Base-by-base conservation (phyloP, 352 stramenopile genomes). In the Globisporangium apiculatum region DNA sequence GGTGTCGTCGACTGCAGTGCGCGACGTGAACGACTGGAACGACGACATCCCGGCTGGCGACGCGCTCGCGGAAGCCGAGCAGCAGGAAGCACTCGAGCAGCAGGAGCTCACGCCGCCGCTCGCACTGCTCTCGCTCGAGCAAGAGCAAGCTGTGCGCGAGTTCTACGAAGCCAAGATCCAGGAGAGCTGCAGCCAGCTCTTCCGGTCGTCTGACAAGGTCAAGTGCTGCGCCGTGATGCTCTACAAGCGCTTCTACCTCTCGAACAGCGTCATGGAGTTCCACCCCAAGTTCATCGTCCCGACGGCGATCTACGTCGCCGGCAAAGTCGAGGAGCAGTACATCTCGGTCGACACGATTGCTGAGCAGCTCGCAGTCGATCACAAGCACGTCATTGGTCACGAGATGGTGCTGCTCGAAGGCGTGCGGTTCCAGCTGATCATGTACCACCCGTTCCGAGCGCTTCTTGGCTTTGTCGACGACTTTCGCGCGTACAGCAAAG, bases 271-370 rank as follows among this genome's bases (percentile, higher is more conserved):
- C 51, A 90, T 92, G 79, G 83, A 94, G 67, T 93, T 94, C 58
- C 85, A 94, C 54, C 87, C 87, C 8, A 94, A 94, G 64, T 90
- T 77, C 58, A 77, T 96, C 53, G 81, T 89, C 0, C 81, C 84
- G 0, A 94, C 86, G 5, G 79, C 69, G 38, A 95, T 96, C 58
- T 95, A 95, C 69, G 83, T 95, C 15, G 87, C 87, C 7, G 85
- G 83, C 17, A 96, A 96, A 51, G 82, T 94, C 15, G 87, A 96
- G 65, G 87, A 96, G 79, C 85, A 95, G 68, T 95, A 93, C 67
- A 91, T 93, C 58, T 91, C 79, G 36, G 85, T 93, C 45, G 85
- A 95, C 48, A 92, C 75, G 48, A 77, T 95, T 48, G 84, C 82
- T 1, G 74, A 92, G 62, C 79, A 93, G 60, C 72, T 94, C n/a